These are phyloP conservation scores for Termitomyces bulborhizus DNA, from an alignment of 768 basidiomycete genomes.

Conservation along the genomic window DNA sequence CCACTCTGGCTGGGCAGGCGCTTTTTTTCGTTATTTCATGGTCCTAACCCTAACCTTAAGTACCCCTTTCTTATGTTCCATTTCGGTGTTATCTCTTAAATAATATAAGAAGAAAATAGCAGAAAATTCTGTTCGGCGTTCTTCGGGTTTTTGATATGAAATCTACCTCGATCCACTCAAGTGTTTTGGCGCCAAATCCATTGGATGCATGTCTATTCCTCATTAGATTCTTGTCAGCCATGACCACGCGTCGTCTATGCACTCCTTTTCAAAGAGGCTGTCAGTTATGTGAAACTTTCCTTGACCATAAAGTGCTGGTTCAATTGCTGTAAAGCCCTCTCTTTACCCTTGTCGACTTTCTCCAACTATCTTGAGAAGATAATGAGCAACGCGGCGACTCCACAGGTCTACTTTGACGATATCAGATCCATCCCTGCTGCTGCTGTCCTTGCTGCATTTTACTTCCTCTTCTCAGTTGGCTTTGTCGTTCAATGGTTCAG, in stretches of 20 bases:
- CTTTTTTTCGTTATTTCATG: slow-evolving; percentile 17
- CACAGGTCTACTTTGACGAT: neutral
- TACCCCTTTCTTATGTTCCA: neutral
- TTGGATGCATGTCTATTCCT: no score
- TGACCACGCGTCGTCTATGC: neutral
- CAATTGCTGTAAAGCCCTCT: neutral
- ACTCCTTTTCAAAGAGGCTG: neutral
- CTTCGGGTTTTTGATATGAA: no score
- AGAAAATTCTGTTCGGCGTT: no score
- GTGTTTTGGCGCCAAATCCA: neutral
- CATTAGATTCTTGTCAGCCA: neutral
- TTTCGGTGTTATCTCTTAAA: neutral
- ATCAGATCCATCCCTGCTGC: slow-evolving; percentile 4
- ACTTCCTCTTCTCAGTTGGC: neutral
- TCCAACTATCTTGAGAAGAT: neutral
- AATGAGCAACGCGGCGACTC: neutral
- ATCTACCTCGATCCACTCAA: no score
- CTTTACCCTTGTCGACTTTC: neutral
- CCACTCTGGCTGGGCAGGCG: slow-evolving; percentile 43
- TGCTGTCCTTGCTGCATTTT: neutral
- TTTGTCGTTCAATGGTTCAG: slow-evolving; percentile 1
- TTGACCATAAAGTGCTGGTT: neutral
- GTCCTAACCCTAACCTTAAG: slow-evolving; percentile 7
- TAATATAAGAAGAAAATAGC: neutral
- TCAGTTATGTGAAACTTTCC: neutral